These are phyloP conservation scores for Ramaria sp. DNA, from an alignment of 768 basidiomycete genomes.

Conservation along the genomic window DNA sequence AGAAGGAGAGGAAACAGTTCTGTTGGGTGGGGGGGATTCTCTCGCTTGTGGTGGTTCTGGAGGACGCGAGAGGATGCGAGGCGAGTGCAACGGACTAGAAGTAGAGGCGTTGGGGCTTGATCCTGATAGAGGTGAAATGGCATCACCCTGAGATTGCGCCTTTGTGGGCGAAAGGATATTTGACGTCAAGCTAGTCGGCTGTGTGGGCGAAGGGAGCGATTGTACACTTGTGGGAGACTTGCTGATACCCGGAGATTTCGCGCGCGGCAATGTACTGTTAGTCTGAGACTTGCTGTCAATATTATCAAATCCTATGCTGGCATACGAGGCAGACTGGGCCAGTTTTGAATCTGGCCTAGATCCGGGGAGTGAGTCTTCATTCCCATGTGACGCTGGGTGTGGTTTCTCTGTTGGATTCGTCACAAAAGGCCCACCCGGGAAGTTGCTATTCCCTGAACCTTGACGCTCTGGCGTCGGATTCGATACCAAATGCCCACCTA, in stretches of 20 bases:
- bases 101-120: too few relatives aligned
- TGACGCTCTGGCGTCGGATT: not conserved
- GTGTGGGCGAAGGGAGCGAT: not conserved
- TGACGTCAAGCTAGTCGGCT: not conserved
- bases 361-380: conserved; percentile 26
- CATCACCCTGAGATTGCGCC: too few relatives aligned
- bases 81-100: too few relatives aligned
- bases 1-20: not conserved
- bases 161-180: too few relatives aligned
- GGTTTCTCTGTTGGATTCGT: not conserved
- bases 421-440: too few relatives aligned
- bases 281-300: not conserved
- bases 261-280: not conserved
- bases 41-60: not conserved
- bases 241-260: not conserved
- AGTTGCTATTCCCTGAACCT: not conserved
- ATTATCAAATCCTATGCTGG: not conserved
- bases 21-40: not conserved
- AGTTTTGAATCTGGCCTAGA: conserved; percentile 33
- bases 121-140: too few relatives aligned
- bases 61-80: too few relatives aligned
- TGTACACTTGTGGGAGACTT: not conserved
- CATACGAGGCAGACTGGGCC: conserved; percentile 11
- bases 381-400: conserved; percentile 9
- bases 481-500: not conserved